Evolutionary conservation across 257 asterid genomes (phyloP).

Genomic region (Rhazya stricta): DNA sequence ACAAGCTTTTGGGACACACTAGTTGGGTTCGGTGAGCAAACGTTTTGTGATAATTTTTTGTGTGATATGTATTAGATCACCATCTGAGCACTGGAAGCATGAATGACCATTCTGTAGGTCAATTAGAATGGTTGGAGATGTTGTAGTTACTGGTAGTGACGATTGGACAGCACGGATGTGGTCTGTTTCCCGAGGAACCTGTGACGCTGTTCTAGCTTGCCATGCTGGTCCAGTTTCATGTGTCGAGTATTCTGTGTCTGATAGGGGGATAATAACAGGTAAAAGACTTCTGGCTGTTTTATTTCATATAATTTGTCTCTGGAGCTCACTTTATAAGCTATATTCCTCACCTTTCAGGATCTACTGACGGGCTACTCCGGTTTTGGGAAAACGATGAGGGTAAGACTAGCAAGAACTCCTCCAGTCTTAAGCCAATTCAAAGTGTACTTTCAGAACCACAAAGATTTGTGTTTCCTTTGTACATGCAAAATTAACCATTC

Average conservation of each 20-base stretch:
- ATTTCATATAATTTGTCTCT: neutral
- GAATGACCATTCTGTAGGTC: slow-evolving; percentile 51
- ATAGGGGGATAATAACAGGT: slow-evolving; percentile 93
- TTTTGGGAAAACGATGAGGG: slow-evolving; percentile 97
- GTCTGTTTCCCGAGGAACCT: slow-evolving; percentile 88
- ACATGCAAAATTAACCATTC: neutral
- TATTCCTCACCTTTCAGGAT: slow-evolving; percentile 48
- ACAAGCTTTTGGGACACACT: slow-evolving; percentile 88
- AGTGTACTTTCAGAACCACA: neutral
- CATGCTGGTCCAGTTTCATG: slow-evolving; percentile 90
- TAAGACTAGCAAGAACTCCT: slow-evolving; percentile 30
- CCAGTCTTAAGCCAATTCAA: neutral
- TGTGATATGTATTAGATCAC: slow-evolving; percentile 16
- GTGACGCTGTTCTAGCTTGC: slow-evolving; percentile 94
- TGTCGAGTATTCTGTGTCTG: slow-evolving; percentile 80
- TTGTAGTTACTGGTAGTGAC: slow-evolving; percentile 91
- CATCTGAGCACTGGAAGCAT: slow-evolving; percentile 25
- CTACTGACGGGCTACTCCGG: slow-evolving; percentile 85
- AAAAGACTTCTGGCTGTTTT: slow-evolving; percentile 6
- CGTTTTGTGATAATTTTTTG: slow-evolving; percentile 9
- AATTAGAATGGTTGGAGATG: slow-evolving; percentile 94
- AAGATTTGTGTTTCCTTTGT: neutral
- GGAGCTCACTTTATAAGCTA: slow-evolving; percentile 11
- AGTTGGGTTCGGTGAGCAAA: slow-evolving; percentile 78
- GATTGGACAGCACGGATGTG: slow-evolving; percentile 99